phyloP scores from a whole-genome alignment of 352 stramenopile species.

The Saprolegnia diclina region DNA sequence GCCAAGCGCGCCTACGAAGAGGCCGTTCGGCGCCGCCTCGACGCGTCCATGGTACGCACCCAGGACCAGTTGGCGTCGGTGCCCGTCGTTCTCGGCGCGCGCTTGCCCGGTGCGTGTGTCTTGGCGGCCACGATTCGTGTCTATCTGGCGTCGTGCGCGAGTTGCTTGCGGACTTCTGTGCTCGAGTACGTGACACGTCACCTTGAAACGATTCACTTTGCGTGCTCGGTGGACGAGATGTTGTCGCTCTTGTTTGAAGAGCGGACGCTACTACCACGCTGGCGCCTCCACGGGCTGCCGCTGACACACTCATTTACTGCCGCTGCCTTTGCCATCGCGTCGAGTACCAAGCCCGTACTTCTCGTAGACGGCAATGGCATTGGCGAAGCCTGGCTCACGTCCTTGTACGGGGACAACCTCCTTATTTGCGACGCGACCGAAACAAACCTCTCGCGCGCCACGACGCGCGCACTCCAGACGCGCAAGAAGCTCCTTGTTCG shows the following conservation, averaged over 20 bases:
- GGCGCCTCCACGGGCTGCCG: conserved; percentile 9
- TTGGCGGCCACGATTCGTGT: conserved; percentile 15
- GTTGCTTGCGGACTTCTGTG: not conserved
- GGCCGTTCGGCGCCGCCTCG: not conserved
- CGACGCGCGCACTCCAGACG: not conserved
- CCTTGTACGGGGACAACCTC: not conserved
- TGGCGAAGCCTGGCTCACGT: conserved; percentile 9
- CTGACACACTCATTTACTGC: not conserved
- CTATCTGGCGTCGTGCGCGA: conserved; percentile 4
- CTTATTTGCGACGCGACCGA: not conserved
- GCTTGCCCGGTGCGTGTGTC: conserved; percentile 6
- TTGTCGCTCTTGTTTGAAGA: no score
- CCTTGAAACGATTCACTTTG: not conserved
- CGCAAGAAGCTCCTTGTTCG: not conserved
- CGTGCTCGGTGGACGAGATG: not conserved
- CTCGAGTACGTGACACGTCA: not conserved
- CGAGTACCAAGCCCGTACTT: not conserved
- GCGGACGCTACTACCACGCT: not conserved
- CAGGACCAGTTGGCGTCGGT: not conserved
- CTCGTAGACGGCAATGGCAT: conserved; percentile 14
- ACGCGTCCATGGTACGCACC: not conserved
- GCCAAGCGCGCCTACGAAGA: not conserved
- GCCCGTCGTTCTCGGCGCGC: not conserved
- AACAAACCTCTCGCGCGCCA: not conserved
- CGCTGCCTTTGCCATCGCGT: not conserved